Evolutionary conservation across 2,329 filamentous ascomycete genomes (phyloP).

Genomic region (Colletotrichum sp.): DNA sequence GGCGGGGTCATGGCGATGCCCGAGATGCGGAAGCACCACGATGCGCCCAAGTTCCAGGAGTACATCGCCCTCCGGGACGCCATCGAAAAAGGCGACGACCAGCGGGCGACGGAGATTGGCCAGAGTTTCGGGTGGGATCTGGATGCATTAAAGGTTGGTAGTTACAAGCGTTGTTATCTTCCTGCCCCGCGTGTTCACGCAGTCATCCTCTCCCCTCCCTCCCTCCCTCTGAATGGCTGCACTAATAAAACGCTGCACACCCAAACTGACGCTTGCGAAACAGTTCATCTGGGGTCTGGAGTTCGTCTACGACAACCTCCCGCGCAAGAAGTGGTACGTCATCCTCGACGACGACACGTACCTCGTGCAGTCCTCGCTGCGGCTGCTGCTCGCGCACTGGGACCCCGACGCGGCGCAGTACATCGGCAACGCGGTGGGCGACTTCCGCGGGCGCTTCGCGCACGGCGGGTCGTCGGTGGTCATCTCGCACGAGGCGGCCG

Average conservation of each 20-base stretch:
- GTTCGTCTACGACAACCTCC: constrained; percentile 53
- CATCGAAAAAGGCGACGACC: constrained; percentile 41
- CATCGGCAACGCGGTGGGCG: constrained; percentile 62
- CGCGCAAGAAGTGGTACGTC: constrained; percentile 63
- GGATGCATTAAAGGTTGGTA: constrained; percentile 52
- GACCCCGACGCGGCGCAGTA: constrained; percentile 53
- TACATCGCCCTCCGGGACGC: constrained; percentile 44
- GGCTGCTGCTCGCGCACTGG: constrained; percentile 53
- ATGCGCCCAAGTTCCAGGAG: constrained; percentile 41
- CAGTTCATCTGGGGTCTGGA: constrained; percentile 63
- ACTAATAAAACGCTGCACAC: neutral
- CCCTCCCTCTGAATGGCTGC: neutral
- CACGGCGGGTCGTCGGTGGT: constrained; percentile 62
- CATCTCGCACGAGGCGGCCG: constrained; percentile 56
- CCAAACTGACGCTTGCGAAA: neutral
- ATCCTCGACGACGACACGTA: constrained; percentile 65
- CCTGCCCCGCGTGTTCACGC: neutral
- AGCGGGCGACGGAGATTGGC: constrained; percentile 40
- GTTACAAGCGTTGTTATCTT: neutral
- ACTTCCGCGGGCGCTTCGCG: constrained; percentile 60
- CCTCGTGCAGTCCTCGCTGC: constrained; percentile 53
- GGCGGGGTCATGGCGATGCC: constrained; percentile 35
- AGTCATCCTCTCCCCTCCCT: neutral
- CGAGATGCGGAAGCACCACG: constrained; percentile 32
- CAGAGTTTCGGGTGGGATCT: constrained; percentile 52